A percentile compares a stretch with the other conserved stretches of the same genome.
Conservation (phyloP, 176 grass and related monocot genomes). For the Paspalum vaginatum region DNA sequence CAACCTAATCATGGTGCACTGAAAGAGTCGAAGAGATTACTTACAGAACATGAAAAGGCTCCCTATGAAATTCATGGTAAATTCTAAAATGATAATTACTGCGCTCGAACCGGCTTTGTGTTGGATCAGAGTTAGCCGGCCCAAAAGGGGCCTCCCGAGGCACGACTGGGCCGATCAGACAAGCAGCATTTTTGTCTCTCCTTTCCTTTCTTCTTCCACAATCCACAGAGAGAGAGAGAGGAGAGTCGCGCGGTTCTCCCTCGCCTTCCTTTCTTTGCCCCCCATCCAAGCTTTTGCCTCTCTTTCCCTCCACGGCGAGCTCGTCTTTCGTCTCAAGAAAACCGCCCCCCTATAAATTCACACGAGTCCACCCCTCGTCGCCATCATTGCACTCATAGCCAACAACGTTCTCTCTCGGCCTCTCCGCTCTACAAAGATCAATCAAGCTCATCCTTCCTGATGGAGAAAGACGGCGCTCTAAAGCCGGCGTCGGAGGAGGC, state of each 20-base stretch:
- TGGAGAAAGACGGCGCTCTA: not conserved
- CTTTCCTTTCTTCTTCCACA: not conserved
- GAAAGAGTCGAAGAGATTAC: not conserved
- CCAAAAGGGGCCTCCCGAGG: not conserved
- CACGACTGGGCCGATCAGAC: not conserved
- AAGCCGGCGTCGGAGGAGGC: not conserved
- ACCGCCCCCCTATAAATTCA: not conserved
- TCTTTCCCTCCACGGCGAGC: not conserved
- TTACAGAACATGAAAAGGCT: not conserved
- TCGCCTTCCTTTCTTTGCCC: slow-evolving; percentile 1
- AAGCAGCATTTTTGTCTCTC: not conserved
- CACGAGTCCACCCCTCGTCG: not conserved
- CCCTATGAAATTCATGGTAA: not conserved
- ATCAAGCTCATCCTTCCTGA: not conserved
- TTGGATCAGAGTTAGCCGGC: not conserved
- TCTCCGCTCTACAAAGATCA: not conserved
- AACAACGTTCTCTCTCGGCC: not conserved
- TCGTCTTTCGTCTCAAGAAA: slow-evolving; percentile 1
- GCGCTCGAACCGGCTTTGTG: not conserved
- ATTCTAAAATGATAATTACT: not conserved
- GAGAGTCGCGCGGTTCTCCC: too few species aligned
- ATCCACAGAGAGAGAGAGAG: not conserved
- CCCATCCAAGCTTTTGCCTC: not conserved
- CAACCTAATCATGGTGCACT: not conserved
- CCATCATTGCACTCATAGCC: not conserved